phyloP scores from a whole-genome alignment of 169 alveolate genomes.

The Eimeria necatrix region DNA sequence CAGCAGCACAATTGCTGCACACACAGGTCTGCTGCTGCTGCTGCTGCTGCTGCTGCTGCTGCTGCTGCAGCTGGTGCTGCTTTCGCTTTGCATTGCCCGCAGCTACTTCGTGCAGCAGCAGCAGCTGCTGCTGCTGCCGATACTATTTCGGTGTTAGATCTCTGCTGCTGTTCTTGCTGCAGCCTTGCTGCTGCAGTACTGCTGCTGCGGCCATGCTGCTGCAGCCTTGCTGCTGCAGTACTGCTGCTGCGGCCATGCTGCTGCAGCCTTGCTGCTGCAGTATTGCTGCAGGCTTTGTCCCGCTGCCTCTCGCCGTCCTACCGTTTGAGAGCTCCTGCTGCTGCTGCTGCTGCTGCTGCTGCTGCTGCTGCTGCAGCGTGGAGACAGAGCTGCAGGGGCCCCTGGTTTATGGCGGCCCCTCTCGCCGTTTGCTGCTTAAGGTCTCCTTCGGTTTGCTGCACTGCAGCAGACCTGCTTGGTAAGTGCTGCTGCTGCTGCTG shows the following conservation, averaged over 20 bases:
- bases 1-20: neutral
- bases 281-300: too few species aligned
- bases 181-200: neutral
- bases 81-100: neutral
- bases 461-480: neutral
- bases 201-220: neutral
- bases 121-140: too few species aligned
- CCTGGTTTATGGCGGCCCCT: neutral
- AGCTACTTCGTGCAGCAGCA: neutral
- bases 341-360: constrained; percentile 22
- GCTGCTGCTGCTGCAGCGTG: neutral
- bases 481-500: neutral
- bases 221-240: neutral
- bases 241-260: neutral
- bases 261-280: too few species aligned
- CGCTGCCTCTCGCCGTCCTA: too few species aligned
- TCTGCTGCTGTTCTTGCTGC: constrained; percentile 1
- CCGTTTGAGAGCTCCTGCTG: neutral
- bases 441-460: neutral
- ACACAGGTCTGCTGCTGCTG: neutral
- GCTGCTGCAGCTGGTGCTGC: neutral
- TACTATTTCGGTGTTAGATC: too few species aligned
- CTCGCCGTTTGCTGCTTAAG: neutral
- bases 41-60: neutral
- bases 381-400: neutral